Percentiles rank a stretch among this genome's conserved stretches.
These are phyloP conservation scores for Entomortierella parvispora DNA, from an alignment of 192 early-diverging fungal genomes.

Conservation along the genomic window DNA sequence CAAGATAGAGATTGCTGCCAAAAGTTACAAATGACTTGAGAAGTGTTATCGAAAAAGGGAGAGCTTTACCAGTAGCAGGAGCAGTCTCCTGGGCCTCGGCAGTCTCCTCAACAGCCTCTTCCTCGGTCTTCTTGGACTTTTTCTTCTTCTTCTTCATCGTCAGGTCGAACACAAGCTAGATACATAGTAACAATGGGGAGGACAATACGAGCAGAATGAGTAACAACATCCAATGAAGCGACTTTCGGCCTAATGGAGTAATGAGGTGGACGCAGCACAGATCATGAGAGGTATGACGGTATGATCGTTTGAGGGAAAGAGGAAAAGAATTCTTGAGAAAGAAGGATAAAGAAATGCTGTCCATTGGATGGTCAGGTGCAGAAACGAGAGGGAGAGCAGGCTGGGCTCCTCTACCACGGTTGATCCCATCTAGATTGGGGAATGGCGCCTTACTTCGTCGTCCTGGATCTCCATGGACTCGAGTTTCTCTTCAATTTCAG, in stretches of 20 bases:
- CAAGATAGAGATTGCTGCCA: no score
- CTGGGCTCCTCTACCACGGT: no score
- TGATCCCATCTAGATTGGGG: no score
- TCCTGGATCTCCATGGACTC: constrained; percentile 49
- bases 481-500: constrained; percentile 43
- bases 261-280: no score
- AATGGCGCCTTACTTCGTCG: constrained; percentile 34
- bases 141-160: constrained; percentile 73
- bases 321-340: not conserved
- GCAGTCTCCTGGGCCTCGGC: constrained; percentile 21
- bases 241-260: no score
- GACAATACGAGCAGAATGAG: not conserved
- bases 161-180: constrained; percentile 56
- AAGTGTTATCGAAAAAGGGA: not conserved
- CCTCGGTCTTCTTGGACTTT: constrained; percentile 42
- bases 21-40: no score
- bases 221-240: not conserved
- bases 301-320: not conserved
- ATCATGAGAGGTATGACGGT: no score
- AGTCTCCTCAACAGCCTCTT: constrained; percentile 54
- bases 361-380: no score
- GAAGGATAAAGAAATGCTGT: not conserved
- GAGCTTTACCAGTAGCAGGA: constrained; percentile 17
- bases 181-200: not conserved
- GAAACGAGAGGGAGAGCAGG: no score